These are phyloP conservation scores for Mycosphaerella sp. DNA, from an alignment of 2,329 filamentous ascomycete species.

Conservation along the genomic window DNA sequence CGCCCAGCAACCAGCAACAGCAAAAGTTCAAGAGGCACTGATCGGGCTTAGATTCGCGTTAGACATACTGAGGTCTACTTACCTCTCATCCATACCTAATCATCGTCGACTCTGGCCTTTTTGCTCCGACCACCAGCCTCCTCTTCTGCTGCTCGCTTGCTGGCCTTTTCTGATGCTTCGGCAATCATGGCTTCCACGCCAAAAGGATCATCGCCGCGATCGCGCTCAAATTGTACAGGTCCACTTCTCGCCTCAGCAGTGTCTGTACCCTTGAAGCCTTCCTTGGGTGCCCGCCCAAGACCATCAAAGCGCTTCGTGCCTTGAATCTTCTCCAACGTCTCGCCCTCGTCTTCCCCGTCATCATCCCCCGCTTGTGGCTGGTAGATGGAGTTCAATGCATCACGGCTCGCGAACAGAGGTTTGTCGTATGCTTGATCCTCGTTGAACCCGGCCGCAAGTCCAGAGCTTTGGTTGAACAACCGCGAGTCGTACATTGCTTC, in stretches of 20 bases:
- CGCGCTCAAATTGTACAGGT: conserved; percentile 94
- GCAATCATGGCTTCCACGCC: conserved; percentile 91
- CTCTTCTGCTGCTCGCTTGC: conserved; percentile 71
- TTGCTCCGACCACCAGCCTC: conserved; percentile 55
- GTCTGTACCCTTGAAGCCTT: conserved; percentile 82
- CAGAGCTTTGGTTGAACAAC: conserved; percentile 88
- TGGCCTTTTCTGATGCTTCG: conserved; percentile 61
- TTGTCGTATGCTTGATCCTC: conserved; percentile 98
- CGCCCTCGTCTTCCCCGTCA: conserved; percentile 69
- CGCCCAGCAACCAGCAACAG: background rate
- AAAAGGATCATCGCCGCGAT: conserved; percentile 69
- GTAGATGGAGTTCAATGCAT: conserved; percentile 92
- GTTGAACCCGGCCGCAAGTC: conserved; percentile 84
- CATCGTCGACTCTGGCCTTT: conserved; percentile 70
- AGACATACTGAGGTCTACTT: background rate
- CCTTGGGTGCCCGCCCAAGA: conserved; percentile 64
- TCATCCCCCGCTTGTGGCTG: conserved; percentile 65
- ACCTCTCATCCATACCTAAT: conserved; percentile 33
- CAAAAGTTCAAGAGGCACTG: background rate
- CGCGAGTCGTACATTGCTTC: conserved; percentile 97
- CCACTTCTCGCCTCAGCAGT: conserved; percentile 81
- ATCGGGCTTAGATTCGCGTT: background rate
- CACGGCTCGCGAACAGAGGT: conserved; percentile 90
- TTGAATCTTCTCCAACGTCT: conserved; percentile 79
- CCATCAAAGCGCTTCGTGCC: conserved; percentile 83